Evolutionary conservation across 352 stramenopile genomes (phyloP), one percentile per base, ranked within the genome.

Genomic region (Globisporangium orthogonon): DNA sequence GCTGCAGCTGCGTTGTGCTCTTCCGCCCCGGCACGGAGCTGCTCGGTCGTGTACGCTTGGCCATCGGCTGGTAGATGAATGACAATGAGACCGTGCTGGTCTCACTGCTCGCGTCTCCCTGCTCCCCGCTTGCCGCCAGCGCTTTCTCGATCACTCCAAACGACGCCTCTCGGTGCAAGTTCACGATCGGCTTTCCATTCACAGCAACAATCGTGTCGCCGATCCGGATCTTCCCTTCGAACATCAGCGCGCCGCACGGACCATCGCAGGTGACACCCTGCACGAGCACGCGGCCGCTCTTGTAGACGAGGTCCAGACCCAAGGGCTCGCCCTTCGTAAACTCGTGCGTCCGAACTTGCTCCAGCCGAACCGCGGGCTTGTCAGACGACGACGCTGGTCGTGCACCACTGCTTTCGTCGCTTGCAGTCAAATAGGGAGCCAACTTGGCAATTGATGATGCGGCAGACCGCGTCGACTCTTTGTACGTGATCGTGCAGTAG

Each of bases 241-340:
- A 73, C 13, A 89, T 43, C 4, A 91, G 59, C 35, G 64, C 30
- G 0, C 84, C 80, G 49, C 82, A 91, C 11, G 73, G 73, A 11
- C 77, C 79, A 45, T 87, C 74, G 44, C 72, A 89, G 14, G 78
- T 66, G 28, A 94, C 76, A 23, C 82, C 84, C 56, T 94, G 84
- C 1, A 94, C 79, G 6, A 90, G 57, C 13, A 94, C 80, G 45
- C 76, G 76, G 2, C 84, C 84, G 47, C 76, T 87, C 50, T 76
- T 70, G 56, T 94, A 91, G 13, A 94, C 79, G 13, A 94, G 64
- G 65, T 92, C 82, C n/a, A 94, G 69, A 9, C 84, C 84, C n/a
- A 94, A 58, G 33, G 62, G 71, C 58, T 79, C 61, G 0, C 78
- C 77, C 46, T 73, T 72, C 1, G 60, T 60, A 41, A 94, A 90